A percentile compares a stretch with the other conserved stretches of the same genome.
phyloP scores from a whole-genome alignment of 768 basidiomycete species.

The Kwoniella newhampshirensis region DNA sequence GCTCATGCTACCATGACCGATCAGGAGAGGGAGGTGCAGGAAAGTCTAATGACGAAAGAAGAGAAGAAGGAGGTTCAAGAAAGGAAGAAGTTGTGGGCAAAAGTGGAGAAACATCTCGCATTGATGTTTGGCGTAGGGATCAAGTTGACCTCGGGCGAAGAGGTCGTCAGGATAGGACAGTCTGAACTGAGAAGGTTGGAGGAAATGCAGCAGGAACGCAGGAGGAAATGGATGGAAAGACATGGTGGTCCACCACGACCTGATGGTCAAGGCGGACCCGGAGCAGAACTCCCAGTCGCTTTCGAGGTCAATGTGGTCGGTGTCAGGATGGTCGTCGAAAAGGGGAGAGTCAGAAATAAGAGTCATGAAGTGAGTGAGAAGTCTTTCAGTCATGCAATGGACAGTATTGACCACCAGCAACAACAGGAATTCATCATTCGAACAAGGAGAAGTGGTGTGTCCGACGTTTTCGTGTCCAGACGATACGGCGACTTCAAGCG shows the following conservation, averaged over 20 bases:
- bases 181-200: constrained; percentile 78
- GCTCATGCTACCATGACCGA: constrained; percentile 17
- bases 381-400: not conserved
- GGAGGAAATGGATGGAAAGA: constrained; percentile 58
- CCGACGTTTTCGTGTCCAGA: constrained; percentile 82
- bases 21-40: constrained; percentile 33
- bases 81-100: constrained; percentile 68
- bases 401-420: constrained; percentile 12
- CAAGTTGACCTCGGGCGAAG: constrained; percentile 70
- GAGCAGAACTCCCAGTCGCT: constrained; percentile 29
- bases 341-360: constrained; percentile 78
- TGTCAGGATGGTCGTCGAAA: constrained; percentile 77
- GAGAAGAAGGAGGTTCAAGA: constrained; percentile 55
- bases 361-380: constrained; percentile 71
- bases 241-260: too few relatives aligned
- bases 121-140: constrained; percentile 78
- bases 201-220: constrained; percentile 61
- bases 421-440: constrained; percentile 89
- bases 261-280: not conserved
- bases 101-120: constrained; percentile 78
- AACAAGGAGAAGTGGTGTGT: constrained; percentile 69
- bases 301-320: constrained; percentile 92
- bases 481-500: constrained; percentile 94
- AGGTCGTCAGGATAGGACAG: constrained; percentile 86
- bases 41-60: constrained; percentile 43